These are phyloP conservation scores for Calonectria henricotiae DNA, from an alignment of 2,329 filamentous ascomycete genomes.

Conservation along the genomic window DNA sequence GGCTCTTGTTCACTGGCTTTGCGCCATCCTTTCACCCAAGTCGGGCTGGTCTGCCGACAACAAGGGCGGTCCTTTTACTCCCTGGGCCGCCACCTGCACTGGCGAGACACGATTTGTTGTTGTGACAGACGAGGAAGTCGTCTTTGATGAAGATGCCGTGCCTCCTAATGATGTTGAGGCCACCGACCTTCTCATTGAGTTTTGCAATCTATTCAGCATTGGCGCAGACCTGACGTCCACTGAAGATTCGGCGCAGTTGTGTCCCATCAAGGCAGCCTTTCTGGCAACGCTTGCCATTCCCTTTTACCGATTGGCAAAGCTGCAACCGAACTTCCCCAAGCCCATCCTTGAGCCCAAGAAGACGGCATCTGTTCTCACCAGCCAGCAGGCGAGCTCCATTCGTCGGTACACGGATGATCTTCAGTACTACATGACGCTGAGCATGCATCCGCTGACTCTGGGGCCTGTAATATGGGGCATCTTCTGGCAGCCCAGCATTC, in stretches of 20 bases:
- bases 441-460: constrained; percentile 50
- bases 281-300: constrained; percentile 50
- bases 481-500: constrained; percentile 54
- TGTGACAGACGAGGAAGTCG: constrained; percentile 44
- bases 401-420: constrained; percentile 45
- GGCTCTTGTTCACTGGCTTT: constrained; percentile 52
- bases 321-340: constrained; percentile 47
- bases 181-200: constrained; percentile 49
- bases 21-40: constrained; percentile 48
- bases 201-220: constrained; percentile 51
- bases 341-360: constrained; percentile 39
- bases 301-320: constrained; percentile 52
- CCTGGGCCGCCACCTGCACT: constrained; percentile 46
- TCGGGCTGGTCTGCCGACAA: constrained; percentile 47
- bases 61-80: constrained; percentile 41
- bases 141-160: constrained; percentile 37
- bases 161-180: constrained; percentile 46
- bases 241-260: constrained; percentile 38
- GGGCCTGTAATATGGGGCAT: constrained; percentile 54
- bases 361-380: constrained; percentile 23
- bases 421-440: constrained; percentile 55
- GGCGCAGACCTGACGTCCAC: constrained; percentile 40
- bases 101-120: constrained; percentile 45
- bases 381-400: constrained; percentile 39
- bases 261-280: constrained; percentile 50